Base-by-base conservation (phyloP, 2,329 filamentous ascomycete genomes). In the Colletotrichum sp. region DNA sequence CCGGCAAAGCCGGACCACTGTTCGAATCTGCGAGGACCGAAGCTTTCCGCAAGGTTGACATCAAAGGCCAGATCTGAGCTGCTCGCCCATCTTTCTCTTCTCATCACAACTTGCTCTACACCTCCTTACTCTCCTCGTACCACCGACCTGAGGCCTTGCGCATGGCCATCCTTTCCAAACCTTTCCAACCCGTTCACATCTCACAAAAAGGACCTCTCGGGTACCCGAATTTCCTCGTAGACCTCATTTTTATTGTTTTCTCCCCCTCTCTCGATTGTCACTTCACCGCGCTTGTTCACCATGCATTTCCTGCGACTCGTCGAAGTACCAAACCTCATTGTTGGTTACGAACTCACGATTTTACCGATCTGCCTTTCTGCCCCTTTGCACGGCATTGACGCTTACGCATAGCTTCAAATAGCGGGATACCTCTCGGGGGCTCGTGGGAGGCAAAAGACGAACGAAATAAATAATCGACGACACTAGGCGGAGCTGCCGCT, bases 51-150 rank as follows among this genome's bases (percentile, higher is more conserved):
- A 93, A 93, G 83, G 94, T 99, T 89, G 96, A 99, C 87, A 98
- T 99, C 89, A 98, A 99, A 88, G 96, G 96, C 82, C 96, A 99
- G 87, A 98, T 98, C 83, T 97, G 88, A 93, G 80, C 69, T 77
- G 62, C 34, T 64, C 72, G 71, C 64, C 65, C 48, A 48, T 75
- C 36, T 71, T 64, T 76, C 32, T 48, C 59, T 16, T 65, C 48
- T 71, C 63, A 55, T 68, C n/a, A 34, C 74, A 73, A 65, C n/a
- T 34, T 75, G 71, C 74, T 65, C 65, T 64, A 60, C 59, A 76
- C 71, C 70, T 26, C 36, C 63, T 68, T 18, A 68, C 64, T 28
- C 44, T 28, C 36, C 22, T 36, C 28, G 64, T 39, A 44, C 32
- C 64, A 34, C 28, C 74, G 59, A 64, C 59, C 22, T n/a, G 5